A percentile compares a stretch with the other conserved stretches of the same genome.
phyloP scores from a whole-genome alignment of 768 basidiomycete species.

The Hysterangium stoloniferum region DNA sequence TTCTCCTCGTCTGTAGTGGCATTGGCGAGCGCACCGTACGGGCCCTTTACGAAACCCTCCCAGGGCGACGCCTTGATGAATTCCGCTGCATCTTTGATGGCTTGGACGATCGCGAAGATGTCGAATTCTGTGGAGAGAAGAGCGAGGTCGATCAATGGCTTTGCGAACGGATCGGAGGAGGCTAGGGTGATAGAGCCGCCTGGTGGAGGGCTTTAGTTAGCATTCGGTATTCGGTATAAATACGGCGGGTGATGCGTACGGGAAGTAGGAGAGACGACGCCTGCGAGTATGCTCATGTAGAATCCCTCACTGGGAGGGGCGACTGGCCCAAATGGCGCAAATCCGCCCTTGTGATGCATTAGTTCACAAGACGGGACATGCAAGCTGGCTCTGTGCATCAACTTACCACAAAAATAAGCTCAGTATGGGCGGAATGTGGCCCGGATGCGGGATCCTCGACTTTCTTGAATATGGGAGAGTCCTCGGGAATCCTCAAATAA shows the following conservation, averaged over 20 bases:
- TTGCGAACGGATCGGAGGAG: constrained; percentile 37
- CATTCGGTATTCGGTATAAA: not conserved
- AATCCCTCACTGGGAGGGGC: not conserved
- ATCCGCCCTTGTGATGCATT: too few relatives aligned
- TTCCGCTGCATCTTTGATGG: constrained; percentile 19
- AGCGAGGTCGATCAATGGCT: constrained; percentile 43
- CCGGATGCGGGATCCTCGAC: constrained; percentile 31
- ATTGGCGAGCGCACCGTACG: constrained; percentile 11
- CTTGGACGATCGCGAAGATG: constrained; percentile 23
- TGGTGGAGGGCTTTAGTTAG: too few relatives aligned
- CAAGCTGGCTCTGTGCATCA: not conserved
- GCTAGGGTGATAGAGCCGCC: constrained; percentile 33
- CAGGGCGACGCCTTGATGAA: constrained; percentile 25
- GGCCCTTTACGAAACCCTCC: constrained; percentile 22
- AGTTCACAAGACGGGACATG: not conserved
- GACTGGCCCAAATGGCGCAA: not conserved
- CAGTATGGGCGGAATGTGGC: constrained; percentile 25
- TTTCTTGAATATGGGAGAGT: constrained; percentile 24
- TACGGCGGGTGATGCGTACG: constrained; percentile 4
- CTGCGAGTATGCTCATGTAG: not conserved
- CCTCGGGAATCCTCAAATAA: constrained; percentile 21
- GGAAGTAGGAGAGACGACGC: constrained; percentile 10
- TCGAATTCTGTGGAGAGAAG: constrained; percentile 31
- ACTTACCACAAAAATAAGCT: constrained; percentile 32
- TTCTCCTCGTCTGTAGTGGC: constrained; percentile 23